phyloP scores from a whole-genome alignment of 2,329 filamentous ascomycete genomes.

The Neurospora sp. region DNA sequence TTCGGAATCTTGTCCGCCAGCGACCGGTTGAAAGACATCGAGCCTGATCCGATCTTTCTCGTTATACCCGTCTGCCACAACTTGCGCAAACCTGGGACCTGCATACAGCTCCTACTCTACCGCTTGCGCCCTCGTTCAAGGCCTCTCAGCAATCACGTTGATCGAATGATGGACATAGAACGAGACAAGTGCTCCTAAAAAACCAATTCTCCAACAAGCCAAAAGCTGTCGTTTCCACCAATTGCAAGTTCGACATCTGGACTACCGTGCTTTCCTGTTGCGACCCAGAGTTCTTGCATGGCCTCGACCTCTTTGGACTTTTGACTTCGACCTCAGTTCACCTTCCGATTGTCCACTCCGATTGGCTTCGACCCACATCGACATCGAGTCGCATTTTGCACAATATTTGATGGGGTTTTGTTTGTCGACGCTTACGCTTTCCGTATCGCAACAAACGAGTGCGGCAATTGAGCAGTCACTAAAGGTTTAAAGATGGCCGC shows the following conservation, averaged over 20 bases:
- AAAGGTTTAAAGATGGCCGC: conserved; percentile 14
- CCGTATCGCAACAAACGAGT: conserved; percentile 7
- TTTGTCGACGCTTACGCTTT: background rate
- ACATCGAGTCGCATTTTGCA: background rate
- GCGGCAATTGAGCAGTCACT: conserved; percentile 8
- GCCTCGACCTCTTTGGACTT: background rate
- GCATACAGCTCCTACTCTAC: background rate
- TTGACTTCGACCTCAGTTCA: background rate
- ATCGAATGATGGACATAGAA: background rate
- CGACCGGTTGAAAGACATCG: background rate
- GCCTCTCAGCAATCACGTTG: background rate
- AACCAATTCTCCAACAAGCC: background rate
- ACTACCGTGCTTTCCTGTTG: background rate
- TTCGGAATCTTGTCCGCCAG: background rate
- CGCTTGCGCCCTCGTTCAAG: background rate
- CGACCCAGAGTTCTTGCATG: background rate
- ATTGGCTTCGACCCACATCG: background rate
- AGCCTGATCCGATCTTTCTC: background rate
- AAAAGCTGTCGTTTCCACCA: background rate
- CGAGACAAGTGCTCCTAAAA: background rate
- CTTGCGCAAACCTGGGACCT: background rate
- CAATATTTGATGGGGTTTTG: background rate
- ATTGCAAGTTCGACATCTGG: background rate
- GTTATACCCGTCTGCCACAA: background rate
- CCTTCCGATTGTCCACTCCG: background rate